Base-by-base conservation (phyloP, 495 filamentous ascomycete species). In the Hypoxylon intermedium region DNA sequence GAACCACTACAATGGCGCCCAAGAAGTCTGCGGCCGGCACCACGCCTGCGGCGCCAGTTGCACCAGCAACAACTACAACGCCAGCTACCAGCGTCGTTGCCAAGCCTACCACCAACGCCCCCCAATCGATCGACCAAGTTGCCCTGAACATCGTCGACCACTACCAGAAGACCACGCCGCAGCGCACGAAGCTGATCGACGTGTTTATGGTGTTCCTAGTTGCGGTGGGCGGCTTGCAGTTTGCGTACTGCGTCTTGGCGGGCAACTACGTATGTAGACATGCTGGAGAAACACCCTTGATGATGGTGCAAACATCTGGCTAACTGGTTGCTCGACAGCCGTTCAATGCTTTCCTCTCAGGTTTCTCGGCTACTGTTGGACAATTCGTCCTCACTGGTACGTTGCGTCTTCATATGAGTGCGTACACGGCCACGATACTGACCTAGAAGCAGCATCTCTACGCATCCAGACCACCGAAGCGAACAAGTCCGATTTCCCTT, bases 291-390 rank as follows among this genome's bases (percentile, higher is more conserved):
- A 5, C n/a, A 36, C 12, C 3, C n/a, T n/a, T n/a, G n/a, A n/a
- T n/a, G n/a, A 15, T 1, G 2, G 18, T 38, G 15, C 36, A 7
- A 6, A 12, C 11, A 13, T 30, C 3, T 33, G 16, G 56, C 67
- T 65, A 60, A 66, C 51, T 34, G 5, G n/a, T 42, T 41, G 19
- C 36, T 43, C 36, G n/a, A 58, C 63, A 98, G 92, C 94, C 94
- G 6, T 98, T 98, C 84, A 98, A 98, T 74, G 94, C 94, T 64
- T 98, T 98, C 79, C 82, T 98, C 36, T 88, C 92, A 24, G 95
- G 95, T 38, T 98, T 98, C 80, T 86, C 83, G 37, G 93, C 93
- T 9, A 94, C 95, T 2, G 93, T 98, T 42, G 94, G 95, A 15
- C 95, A 98, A 71, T 98, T 98, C 74, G 94, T 98, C 33, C 84